phyloP scores from a whole-genome alignment of 2,329 filamentous ascomycete species.

The Nigrospora osmanthi region DNA sequence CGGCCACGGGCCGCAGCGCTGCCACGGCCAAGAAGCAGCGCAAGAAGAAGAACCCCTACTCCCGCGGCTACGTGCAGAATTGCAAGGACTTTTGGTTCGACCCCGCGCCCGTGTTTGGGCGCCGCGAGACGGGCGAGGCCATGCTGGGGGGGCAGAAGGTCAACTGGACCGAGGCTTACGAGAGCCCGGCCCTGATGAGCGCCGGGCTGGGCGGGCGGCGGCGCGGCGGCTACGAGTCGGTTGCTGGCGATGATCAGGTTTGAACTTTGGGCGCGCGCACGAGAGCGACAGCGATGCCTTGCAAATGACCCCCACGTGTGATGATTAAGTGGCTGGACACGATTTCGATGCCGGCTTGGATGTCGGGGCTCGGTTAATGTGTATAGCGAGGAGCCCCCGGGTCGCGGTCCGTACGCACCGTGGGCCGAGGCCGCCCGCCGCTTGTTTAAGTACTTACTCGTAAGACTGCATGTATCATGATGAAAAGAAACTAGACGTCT shows the following conservation, averaged over 20 bases:
- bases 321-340: too few relatives aligned
- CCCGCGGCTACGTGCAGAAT: constrained; percentile 73
- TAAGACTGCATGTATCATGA: too few relatives aligned
- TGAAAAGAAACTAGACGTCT: not conserved
- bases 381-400: too few relatives aligned
- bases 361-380: too few relatives aligned
- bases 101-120: constrained; percentile 71
- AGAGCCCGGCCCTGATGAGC: constrained; percentile 67
- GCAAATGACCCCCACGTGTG: too few relatives aligned
- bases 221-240: constrained; percentile 54
- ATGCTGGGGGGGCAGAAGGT: constrained; percentile 71
- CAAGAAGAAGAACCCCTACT: constrained; percentile 73
- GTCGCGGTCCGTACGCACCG: too few relatives aligned
- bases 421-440: too few relatives aligned
- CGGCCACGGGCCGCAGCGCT: constrained; percentile 75
- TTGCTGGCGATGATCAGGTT: constrained; percentile 42
- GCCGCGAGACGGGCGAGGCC: constrained; percentile 64
- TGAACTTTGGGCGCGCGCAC: not conserved
- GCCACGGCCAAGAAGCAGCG: constrained; percentile 43
- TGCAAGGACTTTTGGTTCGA: constrained; percentile 98
- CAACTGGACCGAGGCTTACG: constrained; percentile 87
- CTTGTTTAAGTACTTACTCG: too few relatives aligned
- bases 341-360: too few relatives aligned
- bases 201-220: constrained; percentile 35
- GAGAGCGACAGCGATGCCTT: too few relatives aligned